These are phyloP conservation scores for Skeletonema grethae DNA, from an alignment of 108 stramenopile species.

Conservation along the genomic window DNA sequence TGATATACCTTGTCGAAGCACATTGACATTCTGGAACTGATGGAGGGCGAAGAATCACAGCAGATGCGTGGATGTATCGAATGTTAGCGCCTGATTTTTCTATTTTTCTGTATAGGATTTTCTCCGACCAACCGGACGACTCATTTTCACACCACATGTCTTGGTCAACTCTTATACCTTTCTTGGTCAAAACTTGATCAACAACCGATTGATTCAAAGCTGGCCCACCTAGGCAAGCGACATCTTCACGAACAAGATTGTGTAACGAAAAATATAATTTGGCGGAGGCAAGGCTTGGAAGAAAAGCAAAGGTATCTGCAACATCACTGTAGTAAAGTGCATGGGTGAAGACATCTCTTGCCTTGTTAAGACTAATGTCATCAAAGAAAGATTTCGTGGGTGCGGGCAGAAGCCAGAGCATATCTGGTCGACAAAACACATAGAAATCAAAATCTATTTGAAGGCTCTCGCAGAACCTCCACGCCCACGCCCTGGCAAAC, in stretches of 20 bases:
- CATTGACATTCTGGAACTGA: not conserved
- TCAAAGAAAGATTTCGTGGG: constrained; percentile 6
- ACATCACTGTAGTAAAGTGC: not conserved
- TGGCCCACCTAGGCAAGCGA: constrained; percentile 1
- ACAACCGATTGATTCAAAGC: not conserved
- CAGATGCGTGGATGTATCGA: not conserved
- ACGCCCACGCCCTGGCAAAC: constrained; percentile 5
- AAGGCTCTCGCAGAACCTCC: not conserved
- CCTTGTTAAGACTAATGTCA: not conserved
- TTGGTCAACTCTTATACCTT: not conserved
- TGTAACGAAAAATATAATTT: not conserved
- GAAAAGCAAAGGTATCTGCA: constrained; percentile 9
- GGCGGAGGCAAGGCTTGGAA: not conserved
- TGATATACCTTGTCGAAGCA: not conserved
- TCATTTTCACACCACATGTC: not conserved
- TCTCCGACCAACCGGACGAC: not conserved
- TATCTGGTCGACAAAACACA: constrained; percentile 1
- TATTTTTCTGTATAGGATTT: not conserved
- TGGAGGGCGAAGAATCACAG: constrained; percentile 5
- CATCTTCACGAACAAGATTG: not conserved
- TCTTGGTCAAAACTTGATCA: not conserved
- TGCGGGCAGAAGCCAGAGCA: constrained; percentile 8
- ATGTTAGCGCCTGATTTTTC: not conserved
- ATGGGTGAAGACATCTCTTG: not conserved
- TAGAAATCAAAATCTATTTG: not conserved